Evolutionary conservation across 441 rosid genomes (phyloP), one percentile per base, ranked within the genome.

Genomic region (Populus hybrid): DNA sequence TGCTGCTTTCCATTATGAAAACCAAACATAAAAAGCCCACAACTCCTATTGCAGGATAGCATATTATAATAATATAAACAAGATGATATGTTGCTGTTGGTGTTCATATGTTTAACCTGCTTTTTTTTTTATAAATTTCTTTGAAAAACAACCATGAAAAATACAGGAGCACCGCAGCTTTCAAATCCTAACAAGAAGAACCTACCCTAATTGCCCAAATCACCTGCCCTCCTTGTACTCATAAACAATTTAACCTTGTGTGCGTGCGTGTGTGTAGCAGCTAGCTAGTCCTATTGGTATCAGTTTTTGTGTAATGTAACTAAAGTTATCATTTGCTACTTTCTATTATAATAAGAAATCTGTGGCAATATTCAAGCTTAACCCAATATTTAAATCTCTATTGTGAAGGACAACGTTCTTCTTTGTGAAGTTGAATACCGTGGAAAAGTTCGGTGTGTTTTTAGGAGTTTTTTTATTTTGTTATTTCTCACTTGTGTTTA

Each of bases 41-140:
- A 77, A 78, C 84, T 66, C 78, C 69, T 69, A 68, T 78, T 71
- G 74, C 28, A 77, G 84, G 91, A 82, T 76, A 85, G 73, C 81
- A 83, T 83, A 80, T 77, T 77, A 78, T 83, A 78, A 66, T 61
- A 71, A 11, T 40, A 9, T 61, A 71, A 71, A 71, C 18, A 3
- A 65, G 65, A 79, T 63, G 77, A 79, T 42, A 40, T 79, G 79
- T 79, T 79, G 29, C 23, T 50, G 59, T 5, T 53, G 2, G 61
- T 53, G 50, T 76, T 81, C 78, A 64, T 76, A 76, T 71, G 36
- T 33, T 33, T 33, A 33, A 33, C 36, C 36, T 33, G 36, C 36
- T 33, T 33, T 7, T 33, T 33, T 33, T 33, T 33, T 33, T 33
- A 33, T 33, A 6, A 33, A 33, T 33, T 33, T 33, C 36, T 33